Conservation (phyloP, 805 yeast species). For the Kluyveromyces lactis region DNA sequence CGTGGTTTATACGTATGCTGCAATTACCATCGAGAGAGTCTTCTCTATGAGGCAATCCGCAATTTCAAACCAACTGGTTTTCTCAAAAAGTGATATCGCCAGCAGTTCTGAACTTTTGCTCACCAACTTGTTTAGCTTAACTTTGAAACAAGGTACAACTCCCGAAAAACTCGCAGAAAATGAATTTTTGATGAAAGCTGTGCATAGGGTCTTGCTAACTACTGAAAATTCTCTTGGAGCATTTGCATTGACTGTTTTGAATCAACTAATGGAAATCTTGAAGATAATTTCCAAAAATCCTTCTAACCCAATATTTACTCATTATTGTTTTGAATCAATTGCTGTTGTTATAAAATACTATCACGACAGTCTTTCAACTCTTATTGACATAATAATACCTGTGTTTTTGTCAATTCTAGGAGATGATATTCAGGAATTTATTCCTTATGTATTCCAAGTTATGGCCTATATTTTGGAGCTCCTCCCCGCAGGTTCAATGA, state of each 20-base stretch:
- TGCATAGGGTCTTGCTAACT: constrained; percentile 72
- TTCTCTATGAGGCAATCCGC: constrained; percentile 58
- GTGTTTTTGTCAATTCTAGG: constrained; percentile 58
- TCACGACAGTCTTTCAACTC: constrained; percentile 22
- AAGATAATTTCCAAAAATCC: constrained; percentile 77
- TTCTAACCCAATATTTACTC: constrained; percentile 89
- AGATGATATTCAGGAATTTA: constrained; percentile 86
- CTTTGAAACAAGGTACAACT: constrained; percentile 47
- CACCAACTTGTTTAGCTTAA: constrained; percentile 56
- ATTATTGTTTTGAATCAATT: constrained; percentile 82
- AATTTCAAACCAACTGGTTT: constrained; percentile 48
- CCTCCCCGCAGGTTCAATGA: constrained; percentile 37
- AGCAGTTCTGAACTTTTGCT: constrained; percentile 55
- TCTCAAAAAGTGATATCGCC: constrained; percentile 64
- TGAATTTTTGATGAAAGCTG: constrained; percentile 83
- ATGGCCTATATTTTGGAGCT: constrained; percentile 67
- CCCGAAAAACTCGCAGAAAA: constrained; percentile 94
- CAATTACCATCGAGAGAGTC: constrained; percentile 85
- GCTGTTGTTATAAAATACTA: constrained; percentile 61
- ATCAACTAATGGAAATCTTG: constrained; percentile 63
- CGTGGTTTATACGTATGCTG: constrained; percentile 88
- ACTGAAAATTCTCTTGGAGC: constrained; percentile 55
- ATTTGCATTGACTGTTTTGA: constrained; percentile 40
- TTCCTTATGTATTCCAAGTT: constrained; percentile 90
- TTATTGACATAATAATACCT: constrained; percentile 49